phyloP scores from a whole-genome alignment of 2,329 filamentous ascomycete genomes.

The Aspergillus aculeatinus region DNA sequence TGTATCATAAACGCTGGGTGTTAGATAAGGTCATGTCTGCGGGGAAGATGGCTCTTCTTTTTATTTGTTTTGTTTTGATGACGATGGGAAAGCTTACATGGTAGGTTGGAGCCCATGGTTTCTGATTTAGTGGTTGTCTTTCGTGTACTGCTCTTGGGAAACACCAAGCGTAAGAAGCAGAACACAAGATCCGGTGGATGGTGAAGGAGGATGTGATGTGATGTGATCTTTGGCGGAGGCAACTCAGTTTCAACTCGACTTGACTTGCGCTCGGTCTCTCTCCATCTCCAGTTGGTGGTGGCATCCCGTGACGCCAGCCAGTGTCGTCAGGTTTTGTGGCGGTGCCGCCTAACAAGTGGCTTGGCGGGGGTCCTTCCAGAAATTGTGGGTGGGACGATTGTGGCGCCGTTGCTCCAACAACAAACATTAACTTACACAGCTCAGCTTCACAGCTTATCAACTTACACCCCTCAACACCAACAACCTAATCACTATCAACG shows the following conservation, averaged over 20 bases:
- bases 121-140: background rate
- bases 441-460: conserved; percentile 11
- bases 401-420: conserved; percentile 43
- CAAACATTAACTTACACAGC: conserved; percentile 16
- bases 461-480: background rate
- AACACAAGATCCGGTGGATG: background rate
- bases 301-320: background rate
- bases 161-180: too few relatives aligned
- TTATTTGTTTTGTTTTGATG: background rate
- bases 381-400: conserved; percentile 11
- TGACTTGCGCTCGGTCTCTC: too few relatives aligned
- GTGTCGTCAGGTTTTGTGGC: conserved; percentile 1
- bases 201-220: too few relatives aligned
- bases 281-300: too few relatives aligned
- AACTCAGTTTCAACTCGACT: too few relatives aligned
- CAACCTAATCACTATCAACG: background rate
- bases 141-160: too few relatives aligned
- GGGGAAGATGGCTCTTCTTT: conserved; percentile 42
- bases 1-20: conserved; percentile 41
- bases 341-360: conserved; percentile 10
- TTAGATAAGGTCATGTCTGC: conserved; percentile 40
- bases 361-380: too few relatives aligned
- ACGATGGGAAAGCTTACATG: conserved; percentile 43
- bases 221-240: too few relatives aligned
- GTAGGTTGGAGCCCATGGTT: conserved; percentile 49